These are phyloP conservation scores for Phytophthora uliginosa DNA, from an alignment of 352 stramenopile species.

Conservation along the genomic window DNA sequence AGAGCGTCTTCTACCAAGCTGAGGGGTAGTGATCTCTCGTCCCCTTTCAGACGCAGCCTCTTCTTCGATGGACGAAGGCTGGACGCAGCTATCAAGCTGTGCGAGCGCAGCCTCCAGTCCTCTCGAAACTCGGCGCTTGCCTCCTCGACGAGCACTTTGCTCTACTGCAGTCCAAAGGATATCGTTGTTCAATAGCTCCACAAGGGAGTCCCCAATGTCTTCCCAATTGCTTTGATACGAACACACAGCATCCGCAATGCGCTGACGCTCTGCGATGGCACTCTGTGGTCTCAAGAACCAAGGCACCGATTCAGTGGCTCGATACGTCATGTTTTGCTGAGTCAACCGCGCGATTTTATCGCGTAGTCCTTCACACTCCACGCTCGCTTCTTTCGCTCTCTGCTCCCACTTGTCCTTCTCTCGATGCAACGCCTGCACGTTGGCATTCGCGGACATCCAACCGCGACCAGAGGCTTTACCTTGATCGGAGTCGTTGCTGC, in stretches of 20 bases:
- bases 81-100: slow-evolving; percentile 39
- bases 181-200: slow-evolving; percentile 76
- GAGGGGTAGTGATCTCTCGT: slow-evolving; percentile 3
- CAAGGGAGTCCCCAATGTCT: slow-evolving; percentile 59
- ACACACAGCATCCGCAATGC: slow-evolving; percentile 67
- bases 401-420: slow-evolving; percentile 82
- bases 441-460: slow-evolving; percentile 18
- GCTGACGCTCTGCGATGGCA: slow-evolving; percentile 57
- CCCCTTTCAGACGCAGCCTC: slow-evolving; percentile 11
- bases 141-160: slow-evolving; percentile 46
- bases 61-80: slow-evolving; percentile 14
- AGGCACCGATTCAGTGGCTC: slow-evolving; percentile 33
- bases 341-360: slow-evolving; percentile 55
- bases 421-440: slow-evolving; percentile 37
- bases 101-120: slow-evolving; percentile 60
- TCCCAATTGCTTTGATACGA: slow-evolving; percentile 64
- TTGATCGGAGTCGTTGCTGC: slow-evolving; percentile 19
- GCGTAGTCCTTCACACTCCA: slow-evolving; percentile 59
- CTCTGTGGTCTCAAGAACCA: slow-evolving; percentile 60
- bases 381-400: slow-evolving; percentile 52
- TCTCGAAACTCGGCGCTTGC: slow-evolving; percentile 49
- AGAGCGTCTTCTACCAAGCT: slow-evolving; percentile 17
- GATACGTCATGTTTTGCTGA: slow-evolving; percentile 49
- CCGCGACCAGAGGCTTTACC: slow-evolving; percentile 13
- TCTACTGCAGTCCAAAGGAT: slow-evolving; percentile 68